phyloP scores from a whole-genome alignment of 768 basidiomycete genomes.

The Lentinus tigrinus region DNA sequence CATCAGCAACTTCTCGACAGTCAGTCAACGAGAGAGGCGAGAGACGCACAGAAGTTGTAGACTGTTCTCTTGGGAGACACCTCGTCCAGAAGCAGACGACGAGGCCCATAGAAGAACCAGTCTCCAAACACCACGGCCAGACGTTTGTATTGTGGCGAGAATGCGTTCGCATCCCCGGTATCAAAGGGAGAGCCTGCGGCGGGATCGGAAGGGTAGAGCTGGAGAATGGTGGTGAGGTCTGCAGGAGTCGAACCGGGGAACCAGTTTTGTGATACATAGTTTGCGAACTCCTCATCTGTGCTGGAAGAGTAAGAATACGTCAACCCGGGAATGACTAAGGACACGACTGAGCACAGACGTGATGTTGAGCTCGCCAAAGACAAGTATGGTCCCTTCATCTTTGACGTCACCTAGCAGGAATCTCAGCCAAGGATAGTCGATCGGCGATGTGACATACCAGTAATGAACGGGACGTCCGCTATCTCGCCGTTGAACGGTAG shows the following conservation, averaged over 20 bases:
- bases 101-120: conserved; percentile 20
- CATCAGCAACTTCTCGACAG: neutral
- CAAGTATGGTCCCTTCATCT: conserved; percentile 21
- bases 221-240: neutral
- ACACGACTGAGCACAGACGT: neutral
- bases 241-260: neutral
- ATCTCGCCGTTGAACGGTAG: conserved; percentile 44
- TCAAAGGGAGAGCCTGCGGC: conserved; percentile 22
- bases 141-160: conserved; percentile 25
- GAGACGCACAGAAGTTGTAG: conserved; percentile 10
- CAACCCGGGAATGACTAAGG: neutral
- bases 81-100: conserved; percentile 11
- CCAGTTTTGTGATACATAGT: neutral
- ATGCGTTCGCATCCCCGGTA: conserved; percentile 8
- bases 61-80: neutral
- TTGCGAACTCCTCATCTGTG: neutral
- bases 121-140: conserved; percentile 26
- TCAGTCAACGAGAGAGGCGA: neutral
- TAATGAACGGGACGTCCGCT: conserved; percentile 49
- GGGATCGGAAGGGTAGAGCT: conserved; percentile 18
- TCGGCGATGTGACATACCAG: conserved; percentile 27
- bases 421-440: neutral
- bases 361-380: neutral
- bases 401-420: neutral
- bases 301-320: neutral